Evolutionary conservation across 768 basidiomycete genomes (phyloP), one percentile per base, ranked within the genome.

Genomic region (Mycena rebaudengoi): DNA sequence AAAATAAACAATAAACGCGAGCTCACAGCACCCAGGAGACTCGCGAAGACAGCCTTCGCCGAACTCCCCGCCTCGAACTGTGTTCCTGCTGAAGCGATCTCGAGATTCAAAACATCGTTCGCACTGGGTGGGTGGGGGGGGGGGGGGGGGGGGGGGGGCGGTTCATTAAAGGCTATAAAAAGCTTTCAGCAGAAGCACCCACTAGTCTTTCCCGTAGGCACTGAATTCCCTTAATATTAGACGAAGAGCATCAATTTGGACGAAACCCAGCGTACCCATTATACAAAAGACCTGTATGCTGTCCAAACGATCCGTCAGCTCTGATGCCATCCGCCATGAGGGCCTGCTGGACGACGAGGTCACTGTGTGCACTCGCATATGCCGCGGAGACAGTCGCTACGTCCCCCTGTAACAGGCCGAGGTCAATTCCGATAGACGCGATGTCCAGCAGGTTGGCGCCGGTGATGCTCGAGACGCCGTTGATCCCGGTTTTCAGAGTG

Each of bases 391-490:
- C 59, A 4, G 76, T 63, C 6, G 74, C 69, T 12, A 60, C 65
- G 55, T 81, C 77, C 41, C 21, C 67, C 62, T 41, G 53, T 62
- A 67, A 72, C 64, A 53, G 80, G 59, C n/a, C 76, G 71, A 29
- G 71, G 67, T 82, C 79, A n/a, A 84, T 78, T 7, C 80, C 80
- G 39, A 83, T 76, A 33, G 76, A 78, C 14, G 82, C 82, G 35
- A 84, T 73, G 66, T 88, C 86, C 35, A 87, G 77, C 8, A 82
- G 78, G 60, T 88, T 88, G 10, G 87, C 86, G 18, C 87, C 88
- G 12, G 85, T 83, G 18, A 86, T 69, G 25, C 74, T 76, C 7
- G 78, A 75, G 6, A 81, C 72, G 11, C 80, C 80, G 63, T 80
- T 78, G 35, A 83, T 70, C 37, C 62, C 71, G 28, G 73, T 73